Conservation (phyloP, 139 green algal species). For the Micractinium conductrix region DNA sequence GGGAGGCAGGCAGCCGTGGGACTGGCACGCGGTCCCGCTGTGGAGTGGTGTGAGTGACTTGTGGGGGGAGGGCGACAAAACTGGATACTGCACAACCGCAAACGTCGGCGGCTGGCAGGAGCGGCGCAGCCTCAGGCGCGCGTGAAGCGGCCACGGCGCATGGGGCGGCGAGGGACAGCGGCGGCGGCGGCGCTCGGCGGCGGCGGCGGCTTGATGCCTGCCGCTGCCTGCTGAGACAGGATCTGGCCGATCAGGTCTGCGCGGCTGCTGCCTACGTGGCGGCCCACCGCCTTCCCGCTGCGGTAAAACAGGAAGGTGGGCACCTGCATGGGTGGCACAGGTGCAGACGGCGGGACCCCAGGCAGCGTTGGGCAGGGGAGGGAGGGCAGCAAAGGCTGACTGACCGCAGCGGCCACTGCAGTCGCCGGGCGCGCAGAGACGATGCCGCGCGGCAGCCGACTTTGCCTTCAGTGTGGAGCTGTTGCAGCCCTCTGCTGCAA, state of each 20-base stretch:
- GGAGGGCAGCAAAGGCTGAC: not conserved
- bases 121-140: not conserved
- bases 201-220: conserved; percentile 51
- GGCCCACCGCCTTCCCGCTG: conserved; percentile 64
- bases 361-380: not conserved
- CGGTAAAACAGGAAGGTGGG: conserved; percentile 91
- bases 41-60: too few relatives aligned
- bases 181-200: not conserved
- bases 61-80: too few relatives aligned
- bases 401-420: too few relatives aligned
- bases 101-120: not conserved
- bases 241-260: conserved; percentile 90
- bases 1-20: too few relatives aligned
- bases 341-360: too few relatives aligned
- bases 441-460: too few relatives aligned
- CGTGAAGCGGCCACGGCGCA: conserved; percentile 6
- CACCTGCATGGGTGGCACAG: conserved; percentile 61
- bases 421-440: too few relatives aligned
- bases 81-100: too few relatives aligned
- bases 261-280: conserved; percentile 79
- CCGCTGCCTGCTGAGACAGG: conserved; percentile 60
- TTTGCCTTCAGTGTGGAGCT: too few relatives aligned
- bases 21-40: too few relatives aligned
- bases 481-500: too few relatives aligned
- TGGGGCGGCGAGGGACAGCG: not conserved